A percentile compares a stretch with the other conserved stretches of the same genome.
Conservation (phyloP, 228 moss, liverwort and hornwort genomes). For the Sphagnum magellanicum region DNA sequence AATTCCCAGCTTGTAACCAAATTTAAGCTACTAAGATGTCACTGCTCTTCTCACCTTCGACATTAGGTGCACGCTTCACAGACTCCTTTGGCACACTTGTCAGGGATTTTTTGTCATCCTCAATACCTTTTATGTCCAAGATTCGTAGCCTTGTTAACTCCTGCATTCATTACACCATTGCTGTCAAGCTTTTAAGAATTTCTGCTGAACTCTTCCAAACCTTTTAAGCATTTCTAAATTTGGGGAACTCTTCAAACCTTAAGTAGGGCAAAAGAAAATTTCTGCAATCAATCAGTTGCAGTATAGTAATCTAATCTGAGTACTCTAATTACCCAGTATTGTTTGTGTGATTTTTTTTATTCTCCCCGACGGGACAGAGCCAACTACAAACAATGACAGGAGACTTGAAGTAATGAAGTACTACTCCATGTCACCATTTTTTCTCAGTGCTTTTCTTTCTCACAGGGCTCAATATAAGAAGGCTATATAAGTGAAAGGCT, state of each 20-base stretch:
- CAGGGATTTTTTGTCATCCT: not conserved
- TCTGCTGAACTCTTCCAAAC: not conserved
- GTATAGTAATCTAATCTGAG: not conserved
- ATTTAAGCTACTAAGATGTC: too few relatives aligned
- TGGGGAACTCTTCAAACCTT: not conserved
- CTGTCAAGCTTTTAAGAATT: not conserved
- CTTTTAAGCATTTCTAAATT: not conserved
- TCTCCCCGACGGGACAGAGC: not conserved
- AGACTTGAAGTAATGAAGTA: not conserved
- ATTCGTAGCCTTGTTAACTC: constrained; percentile 81
- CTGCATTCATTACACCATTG: constrained; percentile 17
- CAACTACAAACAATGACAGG: not conserved
- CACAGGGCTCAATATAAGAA: too few relatives aligned
- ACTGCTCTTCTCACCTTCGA: too few relatives aligned
- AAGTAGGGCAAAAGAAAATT: not conserved
- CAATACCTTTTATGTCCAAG: constrained; percentile 68
- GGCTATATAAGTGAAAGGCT: constrained; percentile 4
- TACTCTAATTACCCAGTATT: not conserved
- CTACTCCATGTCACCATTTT: not conserved
- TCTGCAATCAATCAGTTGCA: not conserved
- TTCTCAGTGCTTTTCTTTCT: too few relatives aligned
- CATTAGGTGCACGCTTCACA: too few relatives aligned
- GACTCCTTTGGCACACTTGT: not conserved
- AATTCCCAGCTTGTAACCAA: too few relatives aligned
- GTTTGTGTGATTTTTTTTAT: not conserved